Evolutionary conservation across 2,329 filamentous ascomycete species (phyloP).

Genomic region (Fusarium torulosum): DNA sequence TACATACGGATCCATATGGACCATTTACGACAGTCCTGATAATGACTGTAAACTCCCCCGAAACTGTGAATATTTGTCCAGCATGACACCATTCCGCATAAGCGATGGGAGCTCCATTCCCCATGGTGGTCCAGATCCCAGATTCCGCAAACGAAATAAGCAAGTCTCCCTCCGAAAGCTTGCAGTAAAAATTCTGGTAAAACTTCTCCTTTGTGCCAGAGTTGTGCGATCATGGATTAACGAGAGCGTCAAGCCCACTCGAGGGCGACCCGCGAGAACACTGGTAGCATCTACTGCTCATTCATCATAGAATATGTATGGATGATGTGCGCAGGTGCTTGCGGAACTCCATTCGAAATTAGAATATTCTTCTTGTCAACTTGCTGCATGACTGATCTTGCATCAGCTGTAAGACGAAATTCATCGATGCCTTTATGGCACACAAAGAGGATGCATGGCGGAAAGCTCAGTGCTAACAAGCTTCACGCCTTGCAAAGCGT

Average conservation of each 20-base stretch:
- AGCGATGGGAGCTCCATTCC: slow-evolving; percentile 1
- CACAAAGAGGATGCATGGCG: neutral
- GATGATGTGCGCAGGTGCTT: slow-evolving; percentile 2
- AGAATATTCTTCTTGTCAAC: neutral
- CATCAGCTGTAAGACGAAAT: slow-evolving; percentile 2
- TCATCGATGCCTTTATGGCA: slow-evolving; percentile 6
- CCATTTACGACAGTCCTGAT: slow-evolving; percentile 51
- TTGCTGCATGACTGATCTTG: slow-evolving; percentile 1
- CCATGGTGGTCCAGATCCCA: slow-evolving; percentile 1
- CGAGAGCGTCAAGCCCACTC: neutral
- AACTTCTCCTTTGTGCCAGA: neutral
- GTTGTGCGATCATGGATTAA: slow-evolving; percentile 18
- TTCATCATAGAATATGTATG: slow-evolving; percentile 4
- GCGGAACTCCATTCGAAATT: neutral
- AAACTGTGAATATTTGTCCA: slow-evolving; percentile 17
- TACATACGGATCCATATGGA: slow-evolving; percentile 55
- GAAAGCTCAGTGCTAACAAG: slow-evolving; percentile 3
- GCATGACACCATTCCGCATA: neutral
- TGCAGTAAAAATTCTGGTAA: slow-evolving; percentile 1
- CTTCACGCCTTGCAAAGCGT: neutral
- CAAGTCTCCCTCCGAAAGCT: neutral
- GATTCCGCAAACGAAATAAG: neutral
- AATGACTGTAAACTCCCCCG: slow-evolving; percentile 27
- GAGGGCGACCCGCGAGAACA: slow-evolving; percentile 1
- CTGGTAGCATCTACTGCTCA: slow-evolving; percentile 1